Conservation (phyloP, 1,284 basidiomycete genomes). For the Sporisorium reilianum region DNA sequence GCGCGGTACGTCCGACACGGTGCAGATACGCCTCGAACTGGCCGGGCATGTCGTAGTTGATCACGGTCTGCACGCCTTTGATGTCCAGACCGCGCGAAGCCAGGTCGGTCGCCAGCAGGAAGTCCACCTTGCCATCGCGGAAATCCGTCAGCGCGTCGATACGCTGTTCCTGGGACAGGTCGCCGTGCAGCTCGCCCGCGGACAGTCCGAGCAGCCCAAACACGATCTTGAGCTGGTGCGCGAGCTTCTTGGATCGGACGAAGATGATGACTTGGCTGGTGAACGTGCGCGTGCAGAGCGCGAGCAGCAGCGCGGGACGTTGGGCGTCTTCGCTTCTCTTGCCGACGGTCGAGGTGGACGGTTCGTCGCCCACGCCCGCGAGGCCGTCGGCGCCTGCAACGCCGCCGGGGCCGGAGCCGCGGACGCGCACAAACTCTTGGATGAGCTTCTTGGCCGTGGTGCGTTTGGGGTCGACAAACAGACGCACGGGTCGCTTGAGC, state of each 20-base stretch:
- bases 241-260: slow-evolving; percentile 98
- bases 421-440: slow-evolving; percentile 81
- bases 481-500: slow-evolving; percentile 79
- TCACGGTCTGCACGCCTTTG: slow-evolving; percentile 91
- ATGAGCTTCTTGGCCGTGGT: slow-evolving; percentile 87
- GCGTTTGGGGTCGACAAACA: slow-evolving; percentile 95
- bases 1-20: slow-evolving; percentile 79
- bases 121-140: slow-evolving; percentile 83
- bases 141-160: slow-evolving; percentile 89
- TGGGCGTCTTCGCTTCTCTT: slow-evolving; percentile 82
- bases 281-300: slow-evolving; percentile 88
- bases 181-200: slow-evolving; percentile 90
- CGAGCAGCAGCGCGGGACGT: slow-evolving; percentile 90
- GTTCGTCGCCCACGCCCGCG: slow-evolving; percentile 85
- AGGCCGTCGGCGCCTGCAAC: slow-evolving; percentile 73
- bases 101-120: slow-evolving; percentile 94
- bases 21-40: slow-evolving; percentile 97
- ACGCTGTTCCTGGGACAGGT: slow-evolving; percentile 96
- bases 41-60: slow-evolving; percentile 97
- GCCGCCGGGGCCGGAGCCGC: slow-evolving; percentile 28
- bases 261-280: slow-evolving; percentile 95
- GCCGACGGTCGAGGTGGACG: slow-evolving; percentile 56
- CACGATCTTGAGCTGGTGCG: slow-evolving; percentile 95
- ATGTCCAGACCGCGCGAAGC: slow-evolving; percentile 99
- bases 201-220: slow-evolving; percentile 87